Percentiles rank a stretch among this genome's conserved stretches.
phyloP scores from a whole-genome alignment of 805 yeast genomes.

The Wickerhamiella sorbophila region DNA sequence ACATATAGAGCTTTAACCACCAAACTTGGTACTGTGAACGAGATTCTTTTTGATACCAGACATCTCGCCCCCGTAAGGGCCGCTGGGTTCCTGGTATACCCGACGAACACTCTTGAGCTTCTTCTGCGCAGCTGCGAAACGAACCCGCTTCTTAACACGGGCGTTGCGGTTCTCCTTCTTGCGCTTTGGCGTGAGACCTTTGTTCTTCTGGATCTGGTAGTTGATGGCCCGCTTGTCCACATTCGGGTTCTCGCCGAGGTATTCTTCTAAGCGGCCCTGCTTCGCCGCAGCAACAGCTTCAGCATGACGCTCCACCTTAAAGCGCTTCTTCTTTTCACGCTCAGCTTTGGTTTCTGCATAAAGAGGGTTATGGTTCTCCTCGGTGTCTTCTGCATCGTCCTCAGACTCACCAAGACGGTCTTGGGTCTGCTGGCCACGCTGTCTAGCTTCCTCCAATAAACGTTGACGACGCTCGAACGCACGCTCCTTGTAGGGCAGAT shows the following conservation, averaged over 20 bases:
- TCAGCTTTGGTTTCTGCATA: constrained; percentile 48
- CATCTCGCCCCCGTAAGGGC: constrained; percentile 84
- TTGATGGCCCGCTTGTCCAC: constrained; percentile 90
- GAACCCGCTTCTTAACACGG: constrained; percentile 96
- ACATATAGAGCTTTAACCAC: constrained; percentile 5
- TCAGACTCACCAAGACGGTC: constrained; percentile 32
- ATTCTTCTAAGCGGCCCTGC: constrained; percentile 68
- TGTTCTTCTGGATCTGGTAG: constrained; percentile 89
- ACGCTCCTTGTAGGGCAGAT: constrained; percentile 83
- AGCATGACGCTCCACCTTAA: constrained; percentile 48
- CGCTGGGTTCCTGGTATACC: constrained; percentile 61
- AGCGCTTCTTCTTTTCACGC: constrained; percentile 33
- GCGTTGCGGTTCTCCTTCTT: constrained; percentile 90
- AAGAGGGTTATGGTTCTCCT: constrained; percentile 21
- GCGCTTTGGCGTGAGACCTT: constrained; percentile 86
- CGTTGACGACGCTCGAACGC: constrained; percentile 81
- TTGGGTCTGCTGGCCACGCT: constrained; percentile 55
- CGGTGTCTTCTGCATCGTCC: constrained; percentile 15
- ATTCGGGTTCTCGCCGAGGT: constrained; percentile 49
- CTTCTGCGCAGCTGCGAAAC: constrained; percentile 89
- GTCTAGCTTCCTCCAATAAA: constrained; percentile 72
- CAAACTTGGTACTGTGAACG: constrained; percentile 65
- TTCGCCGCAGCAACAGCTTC: constrained; percentile 65
- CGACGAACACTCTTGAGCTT: constrained; percentile 80
- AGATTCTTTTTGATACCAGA: constrained; percentile 95